Base-by-base conservation (phyloP, 148 eudicot genomes). In the Nepenthes mirabilis region DNA sequence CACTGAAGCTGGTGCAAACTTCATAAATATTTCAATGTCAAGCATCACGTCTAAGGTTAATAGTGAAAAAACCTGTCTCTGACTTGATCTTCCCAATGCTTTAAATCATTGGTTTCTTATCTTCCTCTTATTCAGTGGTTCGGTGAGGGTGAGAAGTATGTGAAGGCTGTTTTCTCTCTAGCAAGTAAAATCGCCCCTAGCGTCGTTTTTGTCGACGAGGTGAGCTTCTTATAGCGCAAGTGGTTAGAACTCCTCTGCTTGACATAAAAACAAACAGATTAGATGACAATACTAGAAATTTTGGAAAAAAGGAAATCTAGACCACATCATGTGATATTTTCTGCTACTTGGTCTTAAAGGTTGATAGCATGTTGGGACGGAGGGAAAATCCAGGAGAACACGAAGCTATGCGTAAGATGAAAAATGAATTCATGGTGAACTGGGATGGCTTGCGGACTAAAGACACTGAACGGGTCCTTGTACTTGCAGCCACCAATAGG, bases 1-100 rank as follows among this genome's bases (percentile, higher is more conserved):
- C 33, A 93, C 99, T 52, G 99, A 93, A 74, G 99, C 99, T 66
- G 99, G 95, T 77, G 99, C 99, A 36, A 93, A 93, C 78, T 93
- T 93, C 72, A 93, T 93, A 33, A 93, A 93, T 59, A 89, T 93
- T 65, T 93, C 96, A 11, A 86, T 93, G 96, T 86, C 99, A 23
- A 93, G 99, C 82, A 93, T 93, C 60, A 82, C 99, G 36, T 93
- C 99, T 37, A 93, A 93, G 87, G 99, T 93, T 54, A 6, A 64
- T 37, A 57, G 52, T 13, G 35, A 37, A 14, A 35, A 37, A 54
- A 58, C 33, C 52, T 61, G 2, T 66, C 14, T 14, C 4, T 35
- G 32, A 58, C 60, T 57, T 40, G 33, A 7, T 57, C 51, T 67
- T 11, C 14, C 1, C 14, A 34, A 43, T 37, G 23, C 32, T 59